Evolutionary conservation across 2,329 filamentous ascomycete species (phyloP), one percentile per base, ranked within the genome.

Genomic region (Monosporascus sp.): DNA sequence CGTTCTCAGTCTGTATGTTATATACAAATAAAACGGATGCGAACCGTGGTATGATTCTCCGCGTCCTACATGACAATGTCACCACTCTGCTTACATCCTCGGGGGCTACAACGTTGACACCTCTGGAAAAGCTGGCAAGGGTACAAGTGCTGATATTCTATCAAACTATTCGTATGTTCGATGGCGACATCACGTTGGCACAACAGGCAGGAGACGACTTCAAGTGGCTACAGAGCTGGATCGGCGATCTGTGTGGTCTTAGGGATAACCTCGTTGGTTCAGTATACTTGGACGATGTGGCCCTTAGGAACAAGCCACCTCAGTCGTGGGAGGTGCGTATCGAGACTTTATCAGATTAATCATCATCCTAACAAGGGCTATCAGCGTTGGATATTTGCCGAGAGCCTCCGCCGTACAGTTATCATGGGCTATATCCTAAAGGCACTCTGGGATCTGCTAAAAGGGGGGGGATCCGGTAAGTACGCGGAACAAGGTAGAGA

Each of bases 71-170:
- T 46, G 70, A 75, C 39, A 68, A 68, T 18, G 68, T 68, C 6
- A 62, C 59, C 22, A 68, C 72, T 39, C 64, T 76, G 17, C 68
- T 69, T 53, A 60, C 64, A 39, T 67, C 70, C 41, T 69, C 67
- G 8, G 65, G 64, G 6, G 54, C 53, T 5, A 43, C 27, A 20
- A 37, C 51, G 7, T 31, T 60, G n/a, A 69, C 67, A 3, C 64
- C 65, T 0, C 54, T 60, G 1, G 72, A 75, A 43, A 75, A 72
- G 63, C 63, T 77, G 27, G 73, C 73, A 4, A 66, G 73, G 14
- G 65, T 74, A 4, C 75, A 77, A 58, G 75, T 73, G 1, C 63
- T 76, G 18, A 54, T 74, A 17, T 55, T 75, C 14, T 61, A 75
- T 31, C 72, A 76, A 54, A 63, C 68, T 2, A 71, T 77, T 37